Evolutionary conservation across 768 basidiomycete genomes (phyloP), one percentile per base, ranked within the genome.

Genomic region (Xerocomus spinulosus): DNA sequence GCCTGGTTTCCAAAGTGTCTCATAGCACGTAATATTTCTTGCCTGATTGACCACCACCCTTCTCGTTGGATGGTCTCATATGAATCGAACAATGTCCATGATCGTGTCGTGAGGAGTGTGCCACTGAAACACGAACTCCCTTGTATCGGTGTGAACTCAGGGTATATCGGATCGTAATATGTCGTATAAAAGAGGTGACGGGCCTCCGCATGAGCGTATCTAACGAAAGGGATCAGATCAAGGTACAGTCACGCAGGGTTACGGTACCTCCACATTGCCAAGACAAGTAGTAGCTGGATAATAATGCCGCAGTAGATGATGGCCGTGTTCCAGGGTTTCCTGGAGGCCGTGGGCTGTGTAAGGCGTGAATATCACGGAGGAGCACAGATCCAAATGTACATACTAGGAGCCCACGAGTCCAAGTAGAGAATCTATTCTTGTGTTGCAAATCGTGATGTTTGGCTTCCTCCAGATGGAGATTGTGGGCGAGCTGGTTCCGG

Each of bases 91-190:
- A 67, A 47, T 18, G 74, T 68, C 68, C 73, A 72, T 26, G 70
- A 59, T 51, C 51, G 61, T 69, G 68, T 60, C 60, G 63, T 53
- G 58, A 61, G 58, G 68, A 63, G 57, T 60, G 68, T 50, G 60
- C 70, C 56, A 6, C 52, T 46, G 38, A 61, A 59, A 48, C 46
- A 56, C 44, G 65, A 54, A 41, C 33, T 50, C 23, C 49, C 56
- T 63, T 61, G 68, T 72, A 77, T 41, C 36, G 82, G 66, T 61
- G 85, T 77, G 44, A 87, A 73, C 58, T 87, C 82, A 14, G 84
- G 82, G 61, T 85, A 79, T 67, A 86, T 80, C 48, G 87, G 83
- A 61, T 91, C 86, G 57, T 84, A 87, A 55, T 87, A 89, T 49
- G 78, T 82, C 51, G 81, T 84, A 56, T 87, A 71, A 66, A 86